Conservation (phyloP, 306 rosid species). For the Rosa multiflora region DNA sequence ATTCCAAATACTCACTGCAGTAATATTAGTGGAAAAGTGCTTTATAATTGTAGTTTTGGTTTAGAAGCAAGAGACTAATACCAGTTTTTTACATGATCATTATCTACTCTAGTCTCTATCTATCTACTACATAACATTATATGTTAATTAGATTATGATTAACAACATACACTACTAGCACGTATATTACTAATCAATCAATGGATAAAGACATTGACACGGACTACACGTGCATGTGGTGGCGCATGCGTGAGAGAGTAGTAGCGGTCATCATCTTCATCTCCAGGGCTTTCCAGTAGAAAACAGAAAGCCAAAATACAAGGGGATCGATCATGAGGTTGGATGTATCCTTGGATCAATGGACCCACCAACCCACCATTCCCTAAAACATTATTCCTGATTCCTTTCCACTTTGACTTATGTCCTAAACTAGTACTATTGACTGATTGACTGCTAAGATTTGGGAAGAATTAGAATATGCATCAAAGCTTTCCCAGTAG, state of each 20-base stretch:
- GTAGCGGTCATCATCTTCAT: neutral
- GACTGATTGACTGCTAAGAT: neutral
- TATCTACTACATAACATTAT: neutral
- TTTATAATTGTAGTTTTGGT: constrained; percentile 15
- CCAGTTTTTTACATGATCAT: neutral
- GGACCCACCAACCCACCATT: constrained; percentile 8
- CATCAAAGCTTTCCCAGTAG: neutral
- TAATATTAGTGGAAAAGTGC: neutral
- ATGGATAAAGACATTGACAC: constrained; percentile 6
- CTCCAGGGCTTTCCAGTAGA: neutral
- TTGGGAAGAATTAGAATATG: neutral
- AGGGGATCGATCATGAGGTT: neutral
- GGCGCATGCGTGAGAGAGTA: neutral
- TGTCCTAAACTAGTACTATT: neutral
- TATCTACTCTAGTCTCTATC: neutral
- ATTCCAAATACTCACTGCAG: neutral
- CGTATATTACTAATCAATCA: constrained; percentile 1
- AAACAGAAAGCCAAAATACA: neutral
- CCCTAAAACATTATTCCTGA: neutral
- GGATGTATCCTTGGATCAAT: neutral
- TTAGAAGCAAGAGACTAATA: constrained; percentile 9
- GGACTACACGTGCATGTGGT: constrained; percentile 1
- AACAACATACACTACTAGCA: neutral
- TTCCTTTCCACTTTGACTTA: neutral
- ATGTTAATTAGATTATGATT: constrained; percentile 15